Evolutionary conservation across 2,329 filamentous ascomycete genomes (phyloP).

Genomic region (Penicillium freii): DNA sequence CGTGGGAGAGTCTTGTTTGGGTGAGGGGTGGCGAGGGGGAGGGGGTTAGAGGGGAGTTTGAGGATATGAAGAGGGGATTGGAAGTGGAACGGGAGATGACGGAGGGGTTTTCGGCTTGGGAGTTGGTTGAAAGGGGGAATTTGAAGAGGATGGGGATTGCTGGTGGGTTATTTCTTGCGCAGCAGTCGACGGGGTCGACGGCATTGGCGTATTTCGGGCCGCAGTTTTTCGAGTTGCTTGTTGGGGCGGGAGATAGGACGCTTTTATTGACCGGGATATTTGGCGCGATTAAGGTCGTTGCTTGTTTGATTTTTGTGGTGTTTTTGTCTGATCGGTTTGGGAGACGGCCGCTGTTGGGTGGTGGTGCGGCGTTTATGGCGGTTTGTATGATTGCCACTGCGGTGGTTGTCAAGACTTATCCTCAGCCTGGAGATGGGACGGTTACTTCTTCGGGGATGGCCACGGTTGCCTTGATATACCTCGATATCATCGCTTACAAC

Average conservation of each 20-base stretch:
- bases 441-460: slow-evolving; percentile 50
- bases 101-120: no score
- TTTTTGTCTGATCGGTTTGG: slow-evolving; percentile 54
- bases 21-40: slow-evolving; percentile 48
- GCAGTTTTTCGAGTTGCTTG: slow-evolving; percentile 55
- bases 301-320: slow-evolving; percentile 53
- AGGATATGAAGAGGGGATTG: slow-evolving; percentile 48
- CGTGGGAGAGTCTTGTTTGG: slow-evolving; percentile 50
- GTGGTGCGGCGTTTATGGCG: slow-evolving; percentile 46
- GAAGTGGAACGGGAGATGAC: neutral
- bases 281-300: slow-evolving; percentile 53
- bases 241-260: slow-evolving; percentile 46
- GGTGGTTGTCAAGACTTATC: slow-evolving; percentile 45
- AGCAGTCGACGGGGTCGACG: slow-evolving; percentile 55
- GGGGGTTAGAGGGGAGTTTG: slow-evolving; percentile 46
- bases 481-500: slow-evolving; percentile 51
- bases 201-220: slow-evolving; percentile 57
- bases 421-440: slow-evolving; percentile 34
- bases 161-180: slow-evolving; percentile 51
- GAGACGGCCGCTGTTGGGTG: slow-evolving; percentile 51
- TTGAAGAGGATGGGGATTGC: slow-evolving; percentile 37
- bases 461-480: slow-evolving; percentile 55
- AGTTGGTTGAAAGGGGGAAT: no score
- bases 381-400: slow-evolving; percentile 51
- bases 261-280: slow-evolving; percentile 55